phyloP scores from a whole-genome alignment of 306 rosid species.

The Myrica gale region DNA sequence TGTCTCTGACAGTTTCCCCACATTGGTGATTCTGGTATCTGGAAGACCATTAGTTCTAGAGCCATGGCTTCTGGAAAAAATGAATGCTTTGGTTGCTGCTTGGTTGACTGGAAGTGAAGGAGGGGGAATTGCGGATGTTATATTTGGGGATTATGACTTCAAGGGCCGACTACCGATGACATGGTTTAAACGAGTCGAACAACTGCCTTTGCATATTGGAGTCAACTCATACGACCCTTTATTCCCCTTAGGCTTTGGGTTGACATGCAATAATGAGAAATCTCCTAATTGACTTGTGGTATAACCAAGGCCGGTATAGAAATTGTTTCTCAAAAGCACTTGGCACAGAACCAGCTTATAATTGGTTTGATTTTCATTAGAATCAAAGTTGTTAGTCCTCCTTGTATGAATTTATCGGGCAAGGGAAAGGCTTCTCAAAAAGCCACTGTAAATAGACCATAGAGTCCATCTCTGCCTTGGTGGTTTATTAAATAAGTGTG shows the following conservation, averaged over 20 bases:
- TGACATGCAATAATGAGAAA: slow-evolving; percentile 21
- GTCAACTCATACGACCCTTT: slow-evolving; percentile 34
- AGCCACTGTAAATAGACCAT: background rate
- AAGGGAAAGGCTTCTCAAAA: no score
- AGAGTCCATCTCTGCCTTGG: background rate
- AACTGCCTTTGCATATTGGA: slow-evolving; percentile 34
- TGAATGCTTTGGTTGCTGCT: slow-evolving; percentile 47
- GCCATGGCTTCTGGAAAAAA: slow-evolving; percentile 34
- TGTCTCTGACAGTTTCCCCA: slow-evolving; percentile 42
- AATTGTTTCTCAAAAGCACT: background rate
- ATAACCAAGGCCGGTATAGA: background rate
- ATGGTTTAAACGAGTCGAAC: slow-evolving; percentile 42
- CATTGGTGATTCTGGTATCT: slow-evolving; percentile 46
- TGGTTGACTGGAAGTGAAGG: slow-evolving; percentile 63
- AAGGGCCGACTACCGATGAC: slow-evolving; percentile 45
- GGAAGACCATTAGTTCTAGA: slow-evolving; percentile 51
- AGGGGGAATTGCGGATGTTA: slow-evolving; percentile 46
- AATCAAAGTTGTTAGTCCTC: background rate
- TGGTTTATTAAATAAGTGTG: background rate
- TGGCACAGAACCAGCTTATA: background rate
- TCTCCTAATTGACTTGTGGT: background rate
- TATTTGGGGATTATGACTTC: slow-evolving; percentile 48
- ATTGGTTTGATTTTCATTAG: background rate
- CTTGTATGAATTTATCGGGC: background rate
- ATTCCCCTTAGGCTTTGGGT: slow-evolving; percentile 45